Percentiles rank a stretch among this genome's conserved stretches.
These are phyloP conservation scores for Rutidosis leptorrhynchoides DNA, from an alignment of 129 eudicot genomes.

Conservation along the genomic window DNA sequence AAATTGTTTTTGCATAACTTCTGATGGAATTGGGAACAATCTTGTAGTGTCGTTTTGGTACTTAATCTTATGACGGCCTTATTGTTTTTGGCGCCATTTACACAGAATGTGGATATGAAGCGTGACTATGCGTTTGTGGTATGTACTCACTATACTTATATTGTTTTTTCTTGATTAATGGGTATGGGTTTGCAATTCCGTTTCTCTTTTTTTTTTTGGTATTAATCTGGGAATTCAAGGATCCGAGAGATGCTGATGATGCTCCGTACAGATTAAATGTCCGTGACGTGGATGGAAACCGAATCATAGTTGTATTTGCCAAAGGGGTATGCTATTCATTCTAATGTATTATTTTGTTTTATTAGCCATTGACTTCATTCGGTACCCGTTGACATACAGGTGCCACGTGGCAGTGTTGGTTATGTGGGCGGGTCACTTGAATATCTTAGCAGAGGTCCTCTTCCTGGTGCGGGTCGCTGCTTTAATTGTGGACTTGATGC, in stretches of 20 bases:
- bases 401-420: slow-evolving; percentile 43
- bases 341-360: neutral
- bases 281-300: slow-evolving; percentile 71
- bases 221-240: slow-evolving; percentile 52
- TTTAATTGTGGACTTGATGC: slow-evolving; percentile 60
- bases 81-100: slow-evolving; percentile 65
- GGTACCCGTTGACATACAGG: slow-evolving; percentile 28
- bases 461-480: slow-evolving; percentile 14
- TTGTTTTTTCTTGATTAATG: neutral
- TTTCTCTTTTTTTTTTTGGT: slow-evolving; percentile 1
- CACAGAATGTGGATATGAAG: slow-evolving; percentile 89
- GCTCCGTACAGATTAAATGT: slow-evolving; percentile 57
- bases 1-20: slow-evolving; percentile 59
- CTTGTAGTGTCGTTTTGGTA: slow-evolving; percentile 60
- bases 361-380: neutral
- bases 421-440: slow-evolving; percentile 46
- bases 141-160: slow-evolving; percentile 24
- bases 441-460: slow-evolving; percentile 60
- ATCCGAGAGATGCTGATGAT: slow-evolving; percentile 75
- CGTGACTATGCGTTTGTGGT: slow-evolving; percentile 78
- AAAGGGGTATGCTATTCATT: slow-evolving; percentile 47
- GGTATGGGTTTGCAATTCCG: neutral
- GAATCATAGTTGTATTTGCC: slow-evolving; percentile 58
- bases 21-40: too few relatives aligned
- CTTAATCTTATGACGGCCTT: slow-evolving; percentile 64